Evolutionary conservation across 768 basidiomycete genomes (phyloP).

Genomic region (Hygrocybe coccinea): DNA sequence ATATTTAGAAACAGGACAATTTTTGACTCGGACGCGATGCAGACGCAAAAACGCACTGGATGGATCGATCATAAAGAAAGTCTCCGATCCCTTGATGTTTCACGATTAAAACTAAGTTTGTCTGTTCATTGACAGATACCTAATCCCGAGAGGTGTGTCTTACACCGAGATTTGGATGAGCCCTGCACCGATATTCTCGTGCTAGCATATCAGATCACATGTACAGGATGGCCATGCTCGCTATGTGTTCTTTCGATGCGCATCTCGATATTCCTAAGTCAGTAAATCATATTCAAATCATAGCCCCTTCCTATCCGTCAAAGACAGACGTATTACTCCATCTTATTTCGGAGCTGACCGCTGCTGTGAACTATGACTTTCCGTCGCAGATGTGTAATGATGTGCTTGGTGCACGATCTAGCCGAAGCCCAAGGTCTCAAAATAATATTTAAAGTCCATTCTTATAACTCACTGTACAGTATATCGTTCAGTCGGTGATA

Average conservation of each 20-base stretch:
- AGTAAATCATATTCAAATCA: conserved; percentile 14
- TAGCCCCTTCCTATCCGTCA: background rate
- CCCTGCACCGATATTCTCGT: background rate
- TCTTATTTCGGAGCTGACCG: background rate
- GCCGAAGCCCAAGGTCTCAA: conserved; percentile 84
- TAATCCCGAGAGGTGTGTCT: conserved; percentile 67
- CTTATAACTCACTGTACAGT: background rate
- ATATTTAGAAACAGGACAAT: too few relatives aligned
- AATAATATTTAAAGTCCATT: background rate
- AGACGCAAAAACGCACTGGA: conserved; percentile 95
- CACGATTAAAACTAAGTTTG: background rate
- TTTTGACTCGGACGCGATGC: too few relatives aligned
- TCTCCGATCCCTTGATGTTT: background rate
- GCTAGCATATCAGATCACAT: conserved; percentile 90
- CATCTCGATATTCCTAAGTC: conserved; percentile 71
- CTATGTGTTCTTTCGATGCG: conserved; percentile 79
- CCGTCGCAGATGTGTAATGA: conserved; percentile 68
- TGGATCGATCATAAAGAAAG: conserved; percentile 83
- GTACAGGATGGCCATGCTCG: conserved; percentile 94
- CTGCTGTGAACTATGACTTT: background rate
- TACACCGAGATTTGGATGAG: background rate
- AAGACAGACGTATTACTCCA: too few relatives aligned
- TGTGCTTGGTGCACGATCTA: conserved; percentile 89
- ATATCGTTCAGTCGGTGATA: conserved; percentile 74
- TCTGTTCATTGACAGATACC: conserved; percentile 54